A percentile compares a stretch with the other conserved stretches of the same genome.
Evolutionary conservation across 768 basidiomycete genomes (phyloP).

Genomic region (Macrolepiota dolichaula): DNA sequence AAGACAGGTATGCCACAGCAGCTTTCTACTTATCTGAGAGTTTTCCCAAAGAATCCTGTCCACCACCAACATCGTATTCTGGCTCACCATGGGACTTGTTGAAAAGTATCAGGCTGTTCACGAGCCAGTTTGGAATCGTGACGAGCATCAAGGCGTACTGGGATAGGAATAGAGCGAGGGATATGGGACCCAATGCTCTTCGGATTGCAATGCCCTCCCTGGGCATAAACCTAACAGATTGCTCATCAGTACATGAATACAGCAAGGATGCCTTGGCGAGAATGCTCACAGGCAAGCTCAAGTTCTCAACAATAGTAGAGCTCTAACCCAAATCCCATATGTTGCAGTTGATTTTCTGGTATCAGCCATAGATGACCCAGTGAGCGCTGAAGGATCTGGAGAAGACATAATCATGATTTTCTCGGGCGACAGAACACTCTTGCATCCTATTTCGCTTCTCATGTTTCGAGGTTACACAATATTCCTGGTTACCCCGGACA

Average conservation of each 20-base stretch:
- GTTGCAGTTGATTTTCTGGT: not conserved
- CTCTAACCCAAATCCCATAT: not conserved
- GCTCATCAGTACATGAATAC: conserved; percentile 2
- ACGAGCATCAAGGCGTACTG: conserved; percentile 13
- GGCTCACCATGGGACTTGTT: conserved; percentile 9
- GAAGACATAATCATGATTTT: not conserved
- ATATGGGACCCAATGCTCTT: not conserved
- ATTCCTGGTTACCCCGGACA: not conserved
- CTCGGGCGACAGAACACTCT: conserved; percentile 1
- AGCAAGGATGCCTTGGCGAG: not conserved
- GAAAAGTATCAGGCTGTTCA: conserved; percentile 3
- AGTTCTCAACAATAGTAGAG: not conserved
- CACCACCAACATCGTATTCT: not conserved
- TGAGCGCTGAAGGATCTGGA: not conserved
- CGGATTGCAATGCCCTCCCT: conserved; percentile 1
- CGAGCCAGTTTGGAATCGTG: conserved; percentile 2
- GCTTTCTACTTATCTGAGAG: not conserved
- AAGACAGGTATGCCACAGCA: not conserved
- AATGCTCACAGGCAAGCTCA: not conserved
- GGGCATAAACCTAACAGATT: conserved; percentile 5
- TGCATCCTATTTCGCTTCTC: not conserved
- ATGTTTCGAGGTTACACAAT: conserved; percentile 3
- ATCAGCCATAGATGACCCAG: conserved; percentile 1
- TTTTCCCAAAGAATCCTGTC: conserved; percentile 3
- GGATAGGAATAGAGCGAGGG: not conserved